These are phyloP conservation scores for Funneliformis geosporum DNA, from an alignment of 192 early-diverging fungal species.

Conservation along the genomic window DNA sequence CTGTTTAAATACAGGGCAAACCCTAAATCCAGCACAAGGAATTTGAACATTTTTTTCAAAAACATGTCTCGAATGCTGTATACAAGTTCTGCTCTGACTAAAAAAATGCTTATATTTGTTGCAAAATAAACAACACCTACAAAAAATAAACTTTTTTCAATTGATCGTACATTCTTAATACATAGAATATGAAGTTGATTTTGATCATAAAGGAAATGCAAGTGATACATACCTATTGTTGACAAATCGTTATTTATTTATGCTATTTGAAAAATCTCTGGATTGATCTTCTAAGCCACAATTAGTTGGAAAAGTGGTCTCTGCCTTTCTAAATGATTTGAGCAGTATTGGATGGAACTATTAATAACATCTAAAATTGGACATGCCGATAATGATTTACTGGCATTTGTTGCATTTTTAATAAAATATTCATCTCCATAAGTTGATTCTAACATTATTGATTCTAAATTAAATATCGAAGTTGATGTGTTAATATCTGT, in stretches of 20 bases:
- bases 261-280: not conserved
- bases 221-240: not conserved
- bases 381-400: not conserved
- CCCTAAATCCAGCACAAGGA: not conserved
- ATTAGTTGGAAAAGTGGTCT: not conserved
- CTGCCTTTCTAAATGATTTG: not conserved
- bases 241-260: not conserved
- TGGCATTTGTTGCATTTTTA: not conserved
- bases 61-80: not conserved
- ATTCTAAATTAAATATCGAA: too few species aligned
- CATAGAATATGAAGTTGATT: not conserved
- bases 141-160: conserved; percentile 7
- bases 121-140: not conserved
- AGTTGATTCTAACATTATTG: too few species aligned
- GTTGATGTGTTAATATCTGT: too few species aligned
- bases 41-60: conserved; percentile 5
- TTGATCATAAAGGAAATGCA: not conserved
- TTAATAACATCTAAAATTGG: not conserved
- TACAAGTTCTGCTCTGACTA: conserved; percentile 7
- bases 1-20: conserved; percentile 13
- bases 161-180: not conserved
- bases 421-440: not conserved
- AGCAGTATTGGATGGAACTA: not conserved
- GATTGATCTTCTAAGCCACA: not conserved
- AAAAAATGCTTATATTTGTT: conserved; percentile 12